A percentile compares a stretch with the other conserved stretches of the same genome.
phyloP scores from a whole-genome alignment of 179 eudicot genomes.

The Vitellaria paradoxa region DNA sequence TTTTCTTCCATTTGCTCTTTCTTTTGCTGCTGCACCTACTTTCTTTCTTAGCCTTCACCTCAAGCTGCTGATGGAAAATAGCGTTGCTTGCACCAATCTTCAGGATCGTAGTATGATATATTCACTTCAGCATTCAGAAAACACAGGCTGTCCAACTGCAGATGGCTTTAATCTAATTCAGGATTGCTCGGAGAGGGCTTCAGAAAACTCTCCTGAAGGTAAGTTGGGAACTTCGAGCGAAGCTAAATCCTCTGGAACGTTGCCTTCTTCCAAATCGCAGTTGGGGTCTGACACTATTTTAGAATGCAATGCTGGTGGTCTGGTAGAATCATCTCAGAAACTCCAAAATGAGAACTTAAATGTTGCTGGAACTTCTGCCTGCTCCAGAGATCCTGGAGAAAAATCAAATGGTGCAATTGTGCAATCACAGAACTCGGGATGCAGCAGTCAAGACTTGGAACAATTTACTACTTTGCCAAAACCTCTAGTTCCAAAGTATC shows the following conservation, averaged over 20 bases:
- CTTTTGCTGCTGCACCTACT: slow-evolving; percentile 69
- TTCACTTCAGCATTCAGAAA: slow-evolving; percentile 30
- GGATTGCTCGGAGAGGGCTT: slow-evolving; percentile 16
- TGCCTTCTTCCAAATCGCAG: slow-evolving; percentile 9
- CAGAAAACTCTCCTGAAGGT: slow-evolving; percentile 17
- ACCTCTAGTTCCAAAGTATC: slow-evolving; percentile 22
- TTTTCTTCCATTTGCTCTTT: slow-evolving; percentile 56
- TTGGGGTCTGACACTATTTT: slow-evolving; percentile 20
- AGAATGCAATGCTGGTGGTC: slow-evolving; percentile 26
- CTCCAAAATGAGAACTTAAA: slow-evolving; percentile 16
- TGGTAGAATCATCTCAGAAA: slow-evolving; percentile 3
- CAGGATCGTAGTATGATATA: slow-evolving; percentile 31
- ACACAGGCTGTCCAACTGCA: slow-evolving; percentile 10
- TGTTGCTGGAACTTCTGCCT: slow-evolving; percentile 17
- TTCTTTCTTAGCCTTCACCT: slow-evolving; percentile 73
- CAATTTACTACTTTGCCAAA: slow-evolving; percentile 16
- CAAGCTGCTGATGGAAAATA: slow-evolving; percentile 64
- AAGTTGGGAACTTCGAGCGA: slow-evolving; percentile 8
- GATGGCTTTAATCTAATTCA: slow-evolving; percentile 20
- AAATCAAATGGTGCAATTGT: slow-evolving; percentile 12
- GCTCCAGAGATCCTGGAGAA: slow-evolving; percentile 18
- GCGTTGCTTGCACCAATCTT: slow-evolving; percentile 41
- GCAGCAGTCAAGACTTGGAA: slow-evolving; percentile 15
- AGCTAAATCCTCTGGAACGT: slow-evolving; percentile 15
- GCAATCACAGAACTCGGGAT: slow-evolving; percentile 19